Conservation (phyloP, 148 eudicot species). For the Linanthus parryae region DNA sequence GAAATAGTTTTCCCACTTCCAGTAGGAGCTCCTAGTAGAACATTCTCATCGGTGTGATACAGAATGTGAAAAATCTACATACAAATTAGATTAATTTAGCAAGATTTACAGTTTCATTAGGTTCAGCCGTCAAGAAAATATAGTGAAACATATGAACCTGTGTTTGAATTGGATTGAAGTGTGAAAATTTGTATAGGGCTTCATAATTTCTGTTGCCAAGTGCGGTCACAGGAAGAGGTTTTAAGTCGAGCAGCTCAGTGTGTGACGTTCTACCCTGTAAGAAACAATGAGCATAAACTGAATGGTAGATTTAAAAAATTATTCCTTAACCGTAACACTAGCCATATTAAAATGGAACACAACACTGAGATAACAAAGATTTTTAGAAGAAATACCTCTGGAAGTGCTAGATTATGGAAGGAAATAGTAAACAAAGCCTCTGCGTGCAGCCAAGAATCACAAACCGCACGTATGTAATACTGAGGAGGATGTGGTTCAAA, state of each 20-base stretch:
- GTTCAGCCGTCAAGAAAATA: constrained; percentile 6
- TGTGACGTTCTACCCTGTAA: constrained; percentile 80
- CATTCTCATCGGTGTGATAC: constrained; percentile 83
- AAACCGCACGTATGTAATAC: constrained; percentile 89
- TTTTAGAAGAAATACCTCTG: constrained; percentile 62
- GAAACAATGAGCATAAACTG: neutral
- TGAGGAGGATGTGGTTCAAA: constrained; percentile 99
- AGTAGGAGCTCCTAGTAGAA: constrained; percentile 97
- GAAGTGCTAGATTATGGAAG: constrained; percentile 84
- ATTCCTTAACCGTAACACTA: neutral
- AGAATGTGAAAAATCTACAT: constrained; percentile 83
- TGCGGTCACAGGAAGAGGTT: constrained; percentile 89
- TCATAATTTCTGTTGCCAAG: constrained; percentile 75
- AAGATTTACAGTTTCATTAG: neutral
- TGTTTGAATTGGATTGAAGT: constrained; percentile 98
- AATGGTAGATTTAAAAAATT: neutral
- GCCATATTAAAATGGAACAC: neutral
- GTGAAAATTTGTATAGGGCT: constrained; percentile 80
- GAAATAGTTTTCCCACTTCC: constrained; percentile 99
- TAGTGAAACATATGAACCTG: constrained; percentile 41
- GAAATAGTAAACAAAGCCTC: constrained; percentile 89
- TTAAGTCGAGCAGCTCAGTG: constrained; percentile 89
- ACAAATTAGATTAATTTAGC: constrained; percentile 4
- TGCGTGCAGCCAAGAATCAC: constrained; percentile 93
- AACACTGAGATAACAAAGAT: neutral